Evolutionary conservation across 202 grass and related monocot genomes (phyloP), one percentile per base, ranked within the genome.

Genomic region (Panicum virgatum): DNA sequence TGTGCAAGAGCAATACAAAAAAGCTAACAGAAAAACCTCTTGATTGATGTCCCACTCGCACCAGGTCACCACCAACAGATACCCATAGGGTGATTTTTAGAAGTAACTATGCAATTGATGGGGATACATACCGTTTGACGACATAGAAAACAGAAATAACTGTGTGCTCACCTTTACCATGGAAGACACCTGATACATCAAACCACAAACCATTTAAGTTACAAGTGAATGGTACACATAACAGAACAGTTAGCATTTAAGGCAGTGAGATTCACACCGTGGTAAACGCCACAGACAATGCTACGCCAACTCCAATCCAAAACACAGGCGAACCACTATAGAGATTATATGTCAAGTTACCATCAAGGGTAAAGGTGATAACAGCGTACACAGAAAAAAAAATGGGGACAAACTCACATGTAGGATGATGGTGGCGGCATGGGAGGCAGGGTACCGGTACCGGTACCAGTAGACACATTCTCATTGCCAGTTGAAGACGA

Each of bases 271-370:
- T 89, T 81, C 82, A 46, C 27, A 99, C 96, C 87, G 87, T 46
- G 54, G 93, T 90, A 72, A 99, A 99, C 1, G 86, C 80, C 20
- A 86, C 96, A 53, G 96, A 90, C 23, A 99, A 81, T 38, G 88
- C 96, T 67, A 99, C 93, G 62, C 96, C 96, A 77, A 96, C 67
- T 77, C 96, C 96, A 79, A 99, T 88, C 96, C 96, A 99, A 85
- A 99, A 99, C 70, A 96, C 87, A 56, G 96, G 96, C 12, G 96
- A 93, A 38, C 96, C 93, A 5, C 96, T 99, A 78, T 42, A 90
- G 64, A 84, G 25, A 46, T 83, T 82, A 73, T 27, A 34, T 34
- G 65, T 34, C 32, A 68, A 69, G 54, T n/a, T 74, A 67, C 40
- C 57, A 74, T 9, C 7, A 12, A 57, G 18, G 23, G 60, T 59